A percentile compares a stretch with the other conserved stretches of the same genome.
Evolutionary conservation across 202 grass and related monocot genomes (phyloP).

Genomic region (Alloteropsis angusta): DNA sequence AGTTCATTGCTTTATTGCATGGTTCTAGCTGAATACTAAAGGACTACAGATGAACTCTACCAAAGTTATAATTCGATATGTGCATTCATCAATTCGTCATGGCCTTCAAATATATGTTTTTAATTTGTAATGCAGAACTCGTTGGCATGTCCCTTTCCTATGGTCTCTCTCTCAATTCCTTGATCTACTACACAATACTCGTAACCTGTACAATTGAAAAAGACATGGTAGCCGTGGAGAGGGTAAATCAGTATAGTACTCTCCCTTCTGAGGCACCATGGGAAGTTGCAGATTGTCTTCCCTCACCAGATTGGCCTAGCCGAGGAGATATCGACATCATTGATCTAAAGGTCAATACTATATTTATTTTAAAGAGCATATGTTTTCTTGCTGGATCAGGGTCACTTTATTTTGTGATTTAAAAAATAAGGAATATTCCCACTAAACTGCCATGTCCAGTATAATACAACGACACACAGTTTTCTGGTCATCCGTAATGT

Average conservation of each 20-base stretch:
- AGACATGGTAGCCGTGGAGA: slow-evolving; percentile 42
- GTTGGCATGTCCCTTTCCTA: slow-evolving; percentile 54
- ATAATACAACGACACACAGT: too few species aligned
- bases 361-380: neutral
- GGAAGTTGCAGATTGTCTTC: slow-evolving; percentile 25
- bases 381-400: too few species aligned
- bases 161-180: slow-evolving; percentile 37
- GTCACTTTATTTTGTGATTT: neutral
- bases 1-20: neutral
- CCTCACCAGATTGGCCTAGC: slow-evolving; percentile 30
- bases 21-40: neutral
- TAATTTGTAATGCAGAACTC: slow-evolving; percentile 27
- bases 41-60: neutral
- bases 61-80: neutral
- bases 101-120: neutral
- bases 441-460: too few species aligned
- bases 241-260: slow-evolving; percentile 38
- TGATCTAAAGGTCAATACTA: slow-evolving; percentile 35
- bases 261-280: slow-evolving; percentile 42
- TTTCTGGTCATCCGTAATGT: too few species aligned
- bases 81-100: neutral
- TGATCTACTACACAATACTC: slow-evolving; percentile 27
- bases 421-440: neutral
- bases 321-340: slow-evolving; percentile 31
- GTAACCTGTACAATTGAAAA: slow-evolving; percentile 31